A percentile compares a stretch with the other conserved stretches of the same genome.
Conservation (phyloP, 805 yeast species). For the Candida bentonensis region DNA sequence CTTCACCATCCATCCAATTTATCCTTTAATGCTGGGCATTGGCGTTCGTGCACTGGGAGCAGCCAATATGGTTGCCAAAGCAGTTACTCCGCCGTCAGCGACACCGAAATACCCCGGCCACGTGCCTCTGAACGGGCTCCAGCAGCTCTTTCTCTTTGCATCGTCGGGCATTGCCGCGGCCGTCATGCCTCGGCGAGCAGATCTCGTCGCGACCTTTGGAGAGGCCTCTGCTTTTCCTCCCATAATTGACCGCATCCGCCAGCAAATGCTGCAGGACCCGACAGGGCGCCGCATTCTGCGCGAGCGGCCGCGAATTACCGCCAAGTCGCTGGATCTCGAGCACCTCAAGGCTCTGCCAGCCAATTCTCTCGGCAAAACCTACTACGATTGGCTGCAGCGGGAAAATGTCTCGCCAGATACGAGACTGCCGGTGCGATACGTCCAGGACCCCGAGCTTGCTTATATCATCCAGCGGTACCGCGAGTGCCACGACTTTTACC, state of each 20-base stretch:
- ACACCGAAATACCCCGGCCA: conserved; percentile 52
- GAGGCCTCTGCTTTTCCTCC: conserved; percentile 75
- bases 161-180: conserved; percentile 70
- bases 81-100: not conserved
- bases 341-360: conserved; percentile 45
- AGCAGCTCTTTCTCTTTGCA: conserved; percentile 46
- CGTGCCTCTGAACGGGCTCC: conserved; percentile 54
- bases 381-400: conserved; percentile 63
- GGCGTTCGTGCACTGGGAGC: not conserved
- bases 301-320: conserved; percentile 74
- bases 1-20: too few relatives aligned
- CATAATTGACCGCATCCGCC: conserved; percentile 47
- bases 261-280: conserved; percentile 60
- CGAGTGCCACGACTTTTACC: conserved; percentile 95
- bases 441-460: conserved; percentile 81
- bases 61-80: not conserved
- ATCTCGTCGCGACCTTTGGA: conserved; percentile 38
- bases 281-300: conserved; percentile 64
- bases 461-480: conserved; percentile 88
- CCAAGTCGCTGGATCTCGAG: conserved; percentile 51
- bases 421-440: conserved; percentile 72
- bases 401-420: conserved; percentile 94
- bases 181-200: conserved; percentile 26
- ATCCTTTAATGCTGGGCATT: too few relatives aligned
- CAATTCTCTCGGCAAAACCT: conserved; percentile 66